A percentile compares a stretch with the other conserved stretches of the same genome.
Evolutionary conservation across 2,329 filamentous ascomycete species (phyloP).

Genomic region (Talaromyces islandicus): DNA sequence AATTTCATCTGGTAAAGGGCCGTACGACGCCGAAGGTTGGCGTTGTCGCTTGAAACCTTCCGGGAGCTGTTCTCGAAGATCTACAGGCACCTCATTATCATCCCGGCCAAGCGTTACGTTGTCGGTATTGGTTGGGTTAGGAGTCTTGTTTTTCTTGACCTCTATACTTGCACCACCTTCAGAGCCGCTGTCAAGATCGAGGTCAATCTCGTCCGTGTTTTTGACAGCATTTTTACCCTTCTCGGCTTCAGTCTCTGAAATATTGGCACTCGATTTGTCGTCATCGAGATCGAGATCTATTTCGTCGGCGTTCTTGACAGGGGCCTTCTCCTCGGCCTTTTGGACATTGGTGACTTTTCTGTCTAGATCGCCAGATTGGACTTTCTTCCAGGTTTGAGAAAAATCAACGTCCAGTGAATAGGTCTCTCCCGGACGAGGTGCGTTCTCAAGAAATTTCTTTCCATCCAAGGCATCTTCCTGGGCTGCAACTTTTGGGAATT

Average conservation of each 20-base stretch:
- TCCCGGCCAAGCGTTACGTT: neutral
- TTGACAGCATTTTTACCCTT: conserved; percentile 7
- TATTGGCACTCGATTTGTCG: neutral
- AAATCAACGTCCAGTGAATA: neutral
- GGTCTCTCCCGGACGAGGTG: neutral
- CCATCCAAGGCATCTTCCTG: conserved; percentile 28
- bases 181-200: conserved; percentile 21
- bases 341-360: conserved; percentile 19
- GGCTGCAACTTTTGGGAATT: conserved; percentile 28
- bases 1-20: conserved; percentile 65
- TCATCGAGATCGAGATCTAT: conserved; percentile 32
- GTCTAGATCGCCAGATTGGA: conserved; percentile 17
- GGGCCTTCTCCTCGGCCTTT: conserved; percentile 7
- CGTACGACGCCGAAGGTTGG: conserved; percentile 42
- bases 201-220: conserved; percentile 40
- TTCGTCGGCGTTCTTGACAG: conserved; percentile 34
- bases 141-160: neutral
- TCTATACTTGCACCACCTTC: neutral
- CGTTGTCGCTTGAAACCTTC: conserved; percentile 55
- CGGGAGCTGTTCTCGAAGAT: conserved; percentile 67
- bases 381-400: conserved; percentile 29
- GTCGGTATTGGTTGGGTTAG: neutral
- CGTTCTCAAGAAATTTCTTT: conserved; percentile 21
- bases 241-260: conserved; percentile 3
- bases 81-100: conserved; percentile 48